Evolutionary conservation across 192 early-diverging fungal genomes (phyloP).

Genomic region (Backusella tuberculispora): DNA sequence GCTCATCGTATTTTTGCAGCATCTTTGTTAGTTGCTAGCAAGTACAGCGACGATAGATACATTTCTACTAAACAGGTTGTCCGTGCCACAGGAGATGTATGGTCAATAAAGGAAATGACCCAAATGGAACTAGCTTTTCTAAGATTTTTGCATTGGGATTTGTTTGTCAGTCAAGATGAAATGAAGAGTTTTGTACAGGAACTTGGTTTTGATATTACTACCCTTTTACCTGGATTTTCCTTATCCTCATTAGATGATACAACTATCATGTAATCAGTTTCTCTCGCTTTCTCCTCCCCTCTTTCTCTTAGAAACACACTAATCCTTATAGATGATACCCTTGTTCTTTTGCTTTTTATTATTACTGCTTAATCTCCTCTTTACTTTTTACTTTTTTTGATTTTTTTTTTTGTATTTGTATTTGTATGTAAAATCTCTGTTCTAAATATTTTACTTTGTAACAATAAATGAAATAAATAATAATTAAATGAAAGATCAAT

Average conservation of each 20-base stretch:
- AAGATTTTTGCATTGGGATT: slow-evolving; percentile 40
- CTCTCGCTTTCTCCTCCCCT: too few relatives aligned
- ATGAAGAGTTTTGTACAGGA: slow-evolving; percentile 28
- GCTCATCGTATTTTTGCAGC: slow-evolving; percentile 46
- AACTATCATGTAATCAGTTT: neutral
- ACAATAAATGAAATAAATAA: too few relatives aligned
- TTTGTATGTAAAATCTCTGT: too few relatives aligned
- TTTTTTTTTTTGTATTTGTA: too few relatives aligned
- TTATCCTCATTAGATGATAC: neutral
- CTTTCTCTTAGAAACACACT: neutral
- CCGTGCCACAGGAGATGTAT: slow-evolving; percentile 41
- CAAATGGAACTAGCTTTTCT: slow-evolving; percentile 43
- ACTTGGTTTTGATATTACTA: slow-evolving; percentile 27
- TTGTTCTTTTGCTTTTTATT: neutral
- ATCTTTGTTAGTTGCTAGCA: slow-evolving; percentile 42
- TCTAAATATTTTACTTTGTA: too few relatives aligned
- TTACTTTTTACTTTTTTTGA: slow-evolving; percentile 19
- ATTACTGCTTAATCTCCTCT: neutral
- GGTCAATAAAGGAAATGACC: slow-evolving; percentile 44
- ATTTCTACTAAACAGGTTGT: slow-evolving; percentile 40
- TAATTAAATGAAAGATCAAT: too few relatives aligned
- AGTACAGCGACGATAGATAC: slow-evolving; percentile 39
- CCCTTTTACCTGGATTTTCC: neutral
- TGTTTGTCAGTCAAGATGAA: slow-evolving; percentile 33
- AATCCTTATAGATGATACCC: neutral